Evolutionary conservation across 371 early-diverging fungal species (phyloP).

Genomic region (Coemansia sp.): DNA sequence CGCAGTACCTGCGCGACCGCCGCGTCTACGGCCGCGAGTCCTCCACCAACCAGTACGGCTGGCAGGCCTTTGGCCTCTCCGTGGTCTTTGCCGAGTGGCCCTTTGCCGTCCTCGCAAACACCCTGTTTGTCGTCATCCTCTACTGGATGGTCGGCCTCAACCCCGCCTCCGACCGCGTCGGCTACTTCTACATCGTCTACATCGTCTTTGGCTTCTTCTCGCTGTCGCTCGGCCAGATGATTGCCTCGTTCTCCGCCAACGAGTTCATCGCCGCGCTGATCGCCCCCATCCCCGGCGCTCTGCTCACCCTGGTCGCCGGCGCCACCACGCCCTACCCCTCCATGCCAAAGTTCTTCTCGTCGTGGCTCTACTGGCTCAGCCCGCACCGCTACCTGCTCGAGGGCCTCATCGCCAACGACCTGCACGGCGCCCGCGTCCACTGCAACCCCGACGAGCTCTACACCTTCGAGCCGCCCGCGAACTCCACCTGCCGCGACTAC

Average conservation of each 20-base stretch:
- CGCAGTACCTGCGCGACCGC: slow-evolving; percentile 70
- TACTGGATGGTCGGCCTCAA: slow-evolving; percentile 72
- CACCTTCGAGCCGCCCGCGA: slow-evolving; percentile 58
- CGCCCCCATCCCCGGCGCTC: slow-evolving; percentile 71
- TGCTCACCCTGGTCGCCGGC: slow-evolving; percentile 72
- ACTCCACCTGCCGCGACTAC: slow-evolving; percentile 65
- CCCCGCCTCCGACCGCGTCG: slow-evolving; percentile 55
- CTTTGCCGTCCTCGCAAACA: slow-evolving; percentile 59
- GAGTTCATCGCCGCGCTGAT: slow-evolving; percentile 64
- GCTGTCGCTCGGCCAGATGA: slow-evolving; percentile 67
- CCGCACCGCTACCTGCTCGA: slow-evolving; percentile 65
- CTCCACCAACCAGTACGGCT: slow-evolving; percentile 67
- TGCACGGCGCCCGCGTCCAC: slow-evolving; percentile 57
- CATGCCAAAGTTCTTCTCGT: slow-evolving; percentile 77
- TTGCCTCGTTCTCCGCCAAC: slow-evolving; percentile 66
- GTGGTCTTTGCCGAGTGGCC: slow-evolving; percentile 55
- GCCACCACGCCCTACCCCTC: slow-evolving; percentile 63
- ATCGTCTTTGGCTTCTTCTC: slow-evolving; percentile 65
- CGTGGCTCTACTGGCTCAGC: slow-evolving; percentile 76
- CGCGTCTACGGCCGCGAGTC: slow-evolving; percentile 70
- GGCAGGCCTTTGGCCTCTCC: slow-evolving; percentile 70
- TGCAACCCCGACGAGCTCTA: slow-evolving; percentile 51
- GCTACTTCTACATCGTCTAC: slow-evolving; percentile 66
- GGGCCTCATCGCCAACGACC: slow-evolving; percentile 69
- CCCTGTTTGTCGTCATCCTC: slow-evolving; percentile 66